phyloP scores from a whole-genome alignment of 129 eudicot species.

The carrot (Daucus carota) region DNA sequence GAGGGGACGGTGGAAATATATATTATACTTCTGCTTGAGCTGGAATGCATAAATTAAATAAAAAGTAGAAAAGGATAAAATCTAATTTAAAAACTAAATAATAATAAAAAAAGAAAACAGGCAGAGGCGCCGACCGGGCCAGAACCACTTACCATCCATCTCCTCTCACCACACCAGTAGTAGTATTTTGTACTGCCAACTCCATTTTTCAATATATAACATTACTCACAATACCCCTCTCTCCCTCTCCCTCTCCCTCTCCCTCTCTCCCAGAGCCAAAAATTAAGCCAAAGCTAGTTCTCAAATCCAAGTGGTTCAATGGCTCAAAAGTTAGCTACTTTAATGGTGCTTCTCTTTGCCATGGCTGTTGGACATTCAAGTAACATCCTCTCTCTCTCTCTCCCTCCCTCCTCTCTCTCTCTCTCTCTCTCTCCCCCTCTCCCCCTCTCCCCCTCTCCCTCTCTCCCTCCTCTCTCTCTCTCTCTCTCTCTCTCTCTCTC shows the following conservation, averaged over 20 bases:
- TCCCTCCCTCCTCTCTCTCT: background rate
- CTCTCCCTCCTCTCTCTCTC: too few relatives aligned
- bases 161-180: background rate
- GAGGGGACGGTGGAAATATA: too few relatives aligned
- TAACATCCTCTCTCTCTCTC: background rate
- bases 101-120: too few relatives aligned
- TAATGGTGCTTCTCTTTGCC: slow-evolving; percentile 18
- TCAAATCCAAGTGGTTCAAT: background rate
- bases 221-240: background rate
- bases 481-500: too few relatives aligned
- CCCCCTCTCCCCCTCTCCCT: background rate
- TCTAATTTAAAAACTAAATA: too few relatives aligned
- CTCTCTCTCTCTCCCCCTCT: background rate
- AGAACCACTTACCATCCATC: background rate
- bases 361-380: background rate
- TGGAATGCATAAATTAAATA: too few relatives aligned
- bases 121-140: background rate
- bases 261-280: background rate
- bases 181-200: background rate
- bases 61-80: too few relatives aligned
- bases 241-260: background rate
- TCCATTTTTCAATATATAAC: background rate
- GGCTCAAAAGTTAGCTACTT: slow-evolving; percentile 31
- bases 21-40: too few relatives aligned
- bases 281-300: background rate